A percentile compares a stretch with the other conserved stretches of the same genome.
Evolutionary conservation across 164 flowering plant species (phyloP).

Genomic region (Stephania japonica): DNA sequence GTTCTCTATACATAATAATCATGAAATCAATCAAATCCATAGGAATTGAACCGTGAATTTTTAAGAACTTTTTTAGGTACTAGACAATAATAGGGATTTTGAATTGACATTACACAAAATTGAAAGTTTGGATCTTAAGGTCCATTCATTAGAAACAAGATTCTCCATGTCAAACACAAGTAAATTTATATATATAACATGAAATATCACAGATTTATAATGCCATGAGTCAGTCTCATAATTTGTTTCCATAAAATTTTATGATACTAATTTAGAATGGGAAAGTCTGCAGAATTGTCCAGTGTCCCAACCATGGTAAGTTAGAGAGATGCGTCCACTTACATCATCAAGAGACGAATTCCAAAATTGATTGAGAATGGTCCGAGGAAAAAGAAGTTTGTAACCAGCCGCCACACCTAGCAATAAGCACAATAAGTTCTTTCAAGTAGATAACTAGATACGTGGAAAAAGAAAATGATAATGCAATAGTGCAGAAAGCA

Average conservation of each 20-base stretch:
- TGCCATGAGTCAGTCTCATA: neutral
- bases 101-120: too few relatives aligned
- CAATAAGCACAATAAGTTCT: conserved; percentile 6
- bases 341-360: conserved; percentile 93
- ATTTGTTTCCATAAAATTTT: neutral
- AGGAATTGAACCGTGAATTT: too few relatives aligned
- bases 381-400: conserved; percentile 88
- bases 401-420: conserved; percentile 84
- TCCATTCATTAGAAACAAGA: too few relatives aligned
- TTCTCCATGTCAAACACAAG: too few relatives aligned
- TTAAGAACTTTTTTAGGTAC: too few relatives aligned
- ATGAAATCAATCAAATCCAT: too few relatives aligned
- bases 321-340: conserved; percentile 26
- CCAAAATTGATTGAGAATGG: conserved; percentile 88
- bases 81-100: too few relatives aligned
- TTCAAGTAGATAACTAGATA: neutral
- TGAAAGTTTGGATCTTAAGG: too few relatives aligned
- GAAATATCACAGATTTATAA: neutral
- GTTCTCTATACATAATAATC: too few relatives aligned
- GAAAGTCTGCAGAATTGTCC: neutral
- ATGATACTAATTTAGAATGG: neutral
- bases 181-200: neutral
- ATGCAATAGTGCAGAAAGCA: neutral
- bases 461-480: neutral
- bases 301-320: neutral